Percentiles rank a stretch among this genome's conserved stretches.
These are phyloP conservation scores for Nicotiana tabacum DNA, from an alignment of 257 asterid species.

Conservation along the genomic window DNA sequence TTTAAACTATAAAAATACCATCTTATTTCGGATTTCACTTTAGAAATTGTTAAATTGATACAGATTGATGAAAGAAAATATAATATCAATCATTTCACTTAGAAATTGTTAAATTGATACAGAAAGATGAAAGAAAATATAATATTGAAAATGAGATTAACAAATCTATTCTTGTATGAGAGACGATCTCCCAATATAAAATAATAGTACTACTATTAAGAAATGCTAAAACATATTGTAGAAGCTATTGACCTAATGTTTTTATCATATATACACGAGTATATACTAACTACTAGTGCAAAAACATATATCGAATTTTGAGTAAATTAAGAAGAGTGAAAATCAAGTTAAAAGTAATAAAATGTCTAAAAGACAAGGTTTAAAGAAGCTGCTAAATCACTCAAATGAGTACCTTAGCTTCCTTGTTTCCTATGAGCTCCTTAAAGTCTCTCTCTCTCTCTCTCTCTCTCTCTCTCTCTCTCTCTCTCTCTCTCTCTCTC, in stretches of 20 bases:
- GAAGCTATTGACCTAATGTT: neutral
- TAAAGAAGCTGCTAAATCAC: constrained; percentile 12
- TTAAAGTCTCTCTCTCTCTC: constrained; percentile 22
- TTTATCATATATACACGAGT: neutral
- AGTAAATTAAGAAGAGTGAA: neutral
- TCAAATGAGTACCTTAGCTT: constrained; percentile 12
- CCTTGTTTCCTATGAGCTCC: no score
- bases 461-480: constrained; percentile 18
- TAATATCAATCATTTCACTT: neutral
- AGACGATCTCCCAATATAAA: neutral
- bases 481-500: constrained; percentile 7
- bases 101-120: neutral
- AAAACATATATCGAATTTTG: no score
- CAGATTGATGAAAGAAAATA: neutral
- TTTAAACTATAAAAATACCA: neutral
- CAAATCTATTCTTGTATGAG: neutral
- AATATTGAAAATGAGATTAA: neutral
- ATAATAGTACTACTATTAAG: neutral
- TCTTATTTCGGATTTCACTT: neutral
- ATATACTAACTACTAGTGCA: neutral
- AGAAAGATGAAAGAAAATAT: neutral
- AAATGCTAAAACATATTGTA: neutral
- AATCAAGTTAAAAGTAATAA: neutral
- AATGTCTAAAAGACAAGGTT: constrained; percentile 11
- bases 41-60: neutral